Percentiles rank a stretch among this genome's conserved stretches.
Evolutionary conservation across 1,284 basidiomycete species (phyloP).

Genomic region (Tilletiaria anomala): DNA sequence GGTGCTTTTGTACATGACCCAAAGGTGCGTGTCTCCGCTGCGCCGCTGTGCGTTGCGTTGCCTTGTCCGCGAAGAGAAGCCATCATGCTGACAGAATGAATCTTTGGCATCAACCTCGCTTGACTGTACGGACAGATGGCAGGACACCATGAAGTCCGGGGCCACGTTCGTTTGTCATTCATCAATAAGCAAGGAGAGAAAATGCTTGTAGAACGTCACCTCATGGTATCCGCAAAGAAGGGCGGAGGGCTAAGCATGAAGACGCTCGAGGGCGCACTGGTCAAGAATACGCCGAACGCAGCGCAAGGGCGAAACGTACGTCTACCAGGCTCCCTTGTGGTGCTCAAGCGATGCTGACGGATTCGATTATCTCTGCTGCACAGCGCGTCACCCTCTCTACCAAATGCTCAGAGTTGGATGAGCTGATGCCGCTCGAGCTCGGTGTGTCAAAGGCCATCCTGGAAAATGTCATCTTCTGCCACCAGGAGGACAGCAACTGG

Average conservation of each 20-base stretch:
- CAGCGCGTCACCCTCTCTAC: no score
- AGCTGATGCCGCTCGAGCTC: constrained; percentile 66
- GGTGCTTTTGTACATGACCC: constrained; percentile 97
- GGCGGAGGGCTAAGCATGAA: constrained; percentile 72
- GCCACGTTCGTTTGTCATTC: constrained; percentile 89
- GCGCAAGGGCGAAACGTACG: no score
- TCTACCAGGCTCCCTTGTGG: no score
- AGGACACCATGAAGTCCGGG: constrained; percentile 94
- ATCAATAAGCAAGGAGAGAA: constrained; percentile 55
- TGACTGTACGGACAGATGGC: constrained; percentile 53
- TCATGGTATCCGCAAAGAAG: constrained; percentile 76
- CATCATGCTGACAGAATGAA: not conserved
- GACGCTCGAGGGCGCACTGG: constrained; percentile 83
- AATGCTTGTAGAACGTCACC: constrained; percentile 52
- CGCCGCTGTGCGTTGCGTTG: not conserved
- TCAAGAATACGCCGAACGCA: constrained; percentile 54
- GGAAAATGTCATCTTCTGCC: constrained; percentile 98
- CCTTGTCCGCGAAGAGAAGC: constrained; percentile 1
- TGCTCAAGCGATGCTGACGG: constrained; percentile 40
- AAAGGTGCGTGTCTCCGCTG: constrained; percentile 48
- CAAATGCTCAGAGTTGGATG: constrained; percentile 58
- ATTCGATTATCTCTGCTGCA: no score
- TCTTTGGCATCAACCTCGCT: constrained; percentile 11
- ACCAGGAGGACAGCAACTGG: constrained; percentile 99
- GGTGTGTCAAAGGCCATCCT: constrained; percentile 93